phyloP scores from a whole-genome alignment of 2,329 filamentous ascomycete species.

The Epichloe brachyelytri region DNA sequence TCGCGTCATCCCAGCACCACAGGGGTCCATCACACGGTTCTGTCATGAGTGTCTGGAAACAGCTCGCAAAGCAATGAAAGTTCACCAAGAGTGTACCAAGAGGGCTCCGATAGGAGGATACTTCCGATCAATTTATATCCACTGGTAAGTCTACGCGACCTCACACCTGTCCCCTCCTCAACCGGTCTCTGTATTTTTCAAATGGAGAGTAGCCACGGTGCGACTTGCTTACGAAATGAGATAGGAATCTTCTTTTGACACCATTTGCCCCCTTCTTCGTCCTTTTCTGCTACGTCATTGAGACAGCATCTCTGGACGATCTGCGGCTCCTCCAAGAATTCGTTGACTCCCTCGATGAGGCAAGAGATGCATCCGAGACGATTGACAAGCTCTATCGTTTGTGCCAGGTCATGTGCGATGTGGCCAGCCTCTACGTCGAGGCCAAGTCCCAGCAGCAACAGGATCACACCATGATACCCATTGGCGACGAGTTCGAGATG shows the following conservation, averaged over 20 bases:
- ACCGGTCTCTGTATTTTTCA: neutral
- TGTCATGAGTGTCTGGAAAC: constrained; percentile 35
- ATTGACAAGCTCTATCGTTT: constrained; percentile 49
- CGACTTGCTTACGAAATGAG: neutral
- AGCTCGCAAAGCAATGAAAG: constrained; percentile 34
- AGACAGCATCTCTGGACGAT: constrained; percentile 39
- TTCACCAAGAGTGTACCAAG: constrained; percentile 32
- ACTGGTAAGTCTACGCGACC: constrained; percentile 28
- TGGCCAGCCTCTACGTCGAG: constrained; percentile 49
- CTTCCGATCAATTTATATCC: constrained; percentile 34
- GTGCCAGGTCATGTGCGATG: constrained; percentile 47
- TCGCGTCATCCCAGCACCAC: constrained; percentile 34
- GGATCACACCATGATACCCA: constrained; percentile 32
- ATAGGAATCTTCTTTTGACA: constrained; percentile 38
- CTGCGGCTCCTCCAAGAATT: constrained; percentile 43
- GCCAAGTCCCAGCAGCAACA: constrained; percentile 38
- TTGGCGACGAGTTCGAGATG: constrained; percentile 49
- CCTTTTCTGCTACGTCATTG: constrained; percentile 44
- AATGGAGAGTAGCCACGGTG: neutral
- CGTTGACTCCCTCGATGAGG: constrained; percentile 38
- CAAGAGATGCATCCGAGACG: constrained; percentile 40
- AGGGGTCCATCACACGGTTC: constrained; percentile 30
- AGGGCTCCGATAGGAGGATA: constrained; percentile 26
- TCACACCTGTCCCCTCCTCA: too few relatives aligned
- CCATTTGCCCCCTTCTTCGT: constrained; percentile 49